These are phyloP conservation scores for Centella asiatica DNA, from an alignment of 129 eudicot genomes.

Conservation along the genomic window DNA sequence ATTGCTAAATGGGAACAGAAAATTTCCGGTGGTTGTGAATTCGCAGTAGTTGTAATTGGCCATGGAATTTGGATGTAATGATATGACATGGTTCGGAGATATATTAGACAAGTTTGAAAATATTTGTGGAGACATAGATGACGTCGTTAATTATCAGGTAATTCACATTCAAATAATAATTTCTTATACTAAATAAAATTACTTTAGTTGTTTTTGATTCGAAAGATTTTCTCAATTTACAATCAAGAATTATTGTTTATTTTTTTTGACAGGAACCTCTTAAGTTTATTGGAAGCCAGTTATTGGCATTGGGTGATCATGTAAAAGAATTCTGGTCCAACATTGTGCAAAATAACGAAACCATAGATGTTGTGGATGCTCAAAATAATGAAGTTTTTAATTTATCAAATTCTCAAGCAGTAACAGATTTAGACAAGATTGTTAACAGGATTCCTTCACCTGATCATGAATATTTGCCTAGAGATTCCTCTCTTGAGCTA, in stretches of 20 bases:
- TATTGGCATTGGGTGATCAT: background rate
- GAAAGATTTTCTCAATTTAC: too few species aligned
- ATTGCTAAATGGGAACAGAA: too few species aligned
- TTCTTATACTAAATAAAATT: too few species aligned
- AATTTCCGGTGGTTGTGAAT: too few species aligned
- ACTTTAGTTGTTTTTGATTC: too few species aligned
- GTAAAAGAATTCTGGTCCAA: slow-evolving; percentile 3
- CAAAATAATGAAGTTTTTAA: background rate
- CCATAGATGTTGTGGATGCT: background rate
- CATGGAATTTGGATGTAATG: too few species aligned
- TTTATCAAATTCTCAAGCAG: background rate
- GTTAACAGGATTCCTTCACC: background rate
- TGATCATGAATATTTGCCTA: background rate
- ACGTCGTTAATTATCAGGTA: too few species aligned
- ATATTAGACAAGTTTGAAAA: too few species aligned
- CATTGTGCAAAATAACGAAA: background rate
- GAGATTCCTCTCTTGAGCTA: background rate
- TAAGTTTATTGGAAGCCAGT: slow-evolving; percentile 2
- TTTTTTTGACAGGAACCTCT: background rate
- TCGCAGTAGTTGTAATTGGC: too few species aligned
- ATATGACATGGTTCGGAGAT: too few species aligned
- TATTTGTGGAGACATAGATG: too few species aligned
- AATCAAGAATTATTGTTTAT: background rate
- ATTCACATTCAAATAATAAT: too few species aligned
- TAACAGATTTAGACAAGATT: background rate